These are phyloP conservation scores for Mucuna pruriens DNA, from an alignment of 306 rosid species.

Conservation along the genomic window DNA sequence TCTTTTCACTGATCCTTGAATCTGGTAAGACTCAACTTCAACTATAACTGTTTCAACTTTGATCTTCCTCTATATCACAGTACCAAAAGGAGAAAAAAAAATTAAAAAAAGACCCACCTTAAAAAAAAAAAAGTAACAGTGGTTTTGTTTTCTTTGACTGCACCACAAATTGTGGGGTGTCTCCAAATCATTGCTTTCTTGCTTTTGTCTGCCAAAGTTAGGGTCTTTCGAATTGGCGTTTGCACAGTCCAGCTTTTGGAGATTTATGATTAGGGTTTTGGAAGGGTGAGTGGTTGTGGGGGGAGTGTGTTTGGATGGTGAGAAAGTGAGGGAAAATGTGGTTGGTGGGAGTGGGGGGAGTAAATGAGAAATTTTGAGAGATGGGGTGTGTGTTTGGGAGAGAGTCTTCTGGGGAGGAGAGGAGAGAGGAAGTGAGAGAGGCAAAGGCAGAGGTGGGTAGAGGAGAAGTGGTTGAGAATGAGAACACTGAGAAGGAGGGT, in stretches of 20 bases:
- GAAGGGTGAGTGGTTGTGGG: not conserved
- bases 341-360: slow-evolving; percentile 39
- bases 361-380: slow-evolving; percentile 60
- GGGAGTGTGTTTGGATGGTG: slow-evolving; percentile 39
- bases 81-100: slow-evolving; percentile 11
- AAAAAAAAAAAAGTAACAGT: not conserved
- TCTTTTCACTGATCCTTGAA: slow-evolving; percentile 50
- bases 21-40: slow-evolving; percentile 40
- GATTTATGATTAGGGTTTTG: slow-evolving; percentile 66
- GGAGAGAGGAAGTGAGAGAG: slow-evolving; percentile 49
- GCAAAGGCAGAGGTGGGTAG: slow-evolving; percentile 44
- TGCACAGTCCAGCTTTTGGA: slow-evolving; percentile 43
- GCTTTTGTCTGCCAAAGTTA: slow-evolving; percentile 85
- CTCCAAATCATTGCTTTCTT: slow-evolving; percentile 73
- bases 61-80: slow-evolving; percentile 41
- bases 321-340: slow-evolving; percentile 55
- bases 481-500: slow-evolving; percentile 51
- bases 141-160: slow-evolving; percentile 53
- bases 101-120: slow-evolving; percentile 29
- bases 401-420: slow-evolving; percentile 52
- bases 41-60: slow-evolving; percentile 42
- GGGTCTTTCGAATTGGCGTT: slow-evolving; percentile 55
- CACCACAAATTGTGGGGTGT: slow-evolving; percentile 76
- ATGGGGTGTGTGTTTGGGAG: slow-evolving; percentile 94
- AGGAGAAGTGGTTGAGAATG: slow-evolving; percentile 57